phyloP scores from a whole-genome alignment of 2,329 filamentous ascomycete genomes.

The Hypoxylon sp. region DNA sequence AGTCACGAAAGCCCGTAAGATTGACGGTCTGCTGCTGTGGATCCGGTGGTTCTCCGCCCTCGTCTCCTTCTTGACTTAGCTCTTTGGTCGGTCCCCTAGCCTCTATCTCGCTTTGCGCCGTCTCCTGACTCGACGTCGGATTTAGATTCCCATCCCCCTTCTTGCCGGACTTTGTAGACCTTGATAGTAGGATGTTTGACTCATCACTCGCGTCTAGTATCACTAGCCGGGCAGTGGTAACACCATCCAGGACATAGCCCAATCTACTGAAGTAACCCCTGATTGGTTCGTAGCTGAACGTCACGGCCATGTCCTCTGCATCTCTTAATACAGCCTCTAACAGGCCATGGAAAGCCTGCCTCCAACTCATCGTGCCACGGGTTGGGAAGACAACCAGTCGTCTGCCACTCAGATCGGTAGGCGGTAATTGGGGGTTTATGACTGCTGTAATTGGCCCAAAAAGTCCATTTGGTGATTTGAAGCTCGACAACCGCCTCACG shows the following conservation, averaged over 20 bases:
- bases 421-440: constrained; percentile 46
- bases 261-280: constrained; percentile 67
- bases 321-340: constrained; percentile 71
- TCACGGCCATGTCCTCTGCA: constrained; percentile 72
- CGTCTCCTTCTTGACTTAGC: constrained; percentile 17
- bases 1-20: constrained; percentile 69
- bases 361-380: constrained; percentile 64
- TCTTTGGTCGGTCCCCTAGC: constrained; percentile 21
- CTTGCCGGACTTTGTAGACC: constrained; percentile 29
- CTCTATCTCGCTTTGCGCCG: constrained; percentile 18
- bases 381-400: constrained; percentile 27
- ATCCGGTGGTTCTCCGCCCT: constrained; percentile 14
- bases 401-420: constrained; percentile 24
- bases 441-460: constrained; percentile 65
- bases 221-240: constrained; percentile 67
- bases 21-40: constrained; percentile 46
- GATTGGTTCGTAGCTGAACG: constrained; percentile 70
- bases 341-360: constrained; percentile 69
- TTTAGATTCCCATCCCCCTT: constrained; percentile 18
- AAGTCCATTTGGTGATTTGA: constrained; percentile 62
- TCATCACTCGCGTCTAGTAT: constrained; percentile 68
- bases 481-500: constrained; percentile 60
- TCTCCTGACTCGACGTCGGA: constrained; percentile 28
- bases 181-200: constrained; percentile 64
- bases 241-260: constrained; percentile 65